Evolutionary conservation across 495 filamentous ascomycete species (phyloP).

Genomic region (Aspergillus panamensis): DNA sequence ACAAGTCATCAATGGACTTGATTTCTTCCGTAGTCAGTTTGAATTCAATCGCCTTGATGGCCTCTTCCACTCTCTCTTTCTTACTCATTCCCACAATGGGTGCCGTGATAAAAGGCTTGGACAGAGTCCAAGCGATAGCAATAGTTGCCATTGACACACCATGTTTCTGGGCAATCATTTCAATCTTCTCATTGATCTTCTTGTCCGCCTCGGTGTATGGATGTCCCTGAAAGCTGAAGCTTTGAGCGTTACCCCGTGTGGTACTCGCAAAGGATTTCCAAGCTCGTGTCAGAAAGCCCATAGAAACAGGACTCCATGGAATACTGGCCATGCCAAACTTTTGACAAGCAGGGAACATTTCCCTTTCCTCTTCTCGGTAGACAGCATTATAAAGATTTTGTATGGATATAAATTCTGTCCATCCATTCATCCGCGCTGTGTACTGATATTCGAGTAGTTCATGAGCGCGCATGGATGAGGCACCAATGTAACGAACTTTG

Average conservation of each 20-base stretch:
- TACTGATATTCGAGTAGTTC: conserved; percentile 65
- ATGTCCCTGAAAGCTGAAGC: too few species aligned
- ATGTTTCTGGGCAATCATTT: conserved; percentile 57
- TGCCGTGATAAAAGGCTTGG: conserved; percentile 44
- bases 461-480: conserved; percentile 62
- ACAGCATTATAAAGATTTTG: conserved; percentile 71
- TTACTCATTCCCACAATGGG: conserved; percentile 64
- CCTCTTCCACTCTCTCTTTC: conserved; percentile 57
- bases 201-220: conserved; percentile 35
- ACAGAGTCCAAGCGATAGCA: conserved; percentile 61
- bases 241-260: too few species aligned
- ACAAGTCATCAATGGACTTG: conserved; percentile 59
- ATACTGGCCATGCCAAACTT: conserved; percentile 62
- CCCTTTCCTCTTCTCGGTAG: conserved; percentile 73
- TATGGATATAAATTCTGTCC: conserved; percentile 74
- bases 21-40: conserved; percentile 54
- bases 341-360: conserved; percentile 68
- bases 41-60: conserved; percentile 45
- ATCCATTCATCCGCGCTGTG: conserved; percentile 58
- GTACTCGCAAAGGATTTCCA: conserved; percentile 11
- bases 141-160: conserved; percentile 59
- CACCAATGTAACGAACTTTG: conserved; percentile 68
- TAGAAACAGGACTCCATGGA: conserved; percentile 51
- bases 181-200: conserved; percentile 53
- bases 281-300: conserved; percentile 41